Percentiles rank a stretch among this genome's conserved stretches.
Evolutionary conservation across 352 stramenopile species (phyloP).

Genomic region (Globisporangium alternatum): DNA sequence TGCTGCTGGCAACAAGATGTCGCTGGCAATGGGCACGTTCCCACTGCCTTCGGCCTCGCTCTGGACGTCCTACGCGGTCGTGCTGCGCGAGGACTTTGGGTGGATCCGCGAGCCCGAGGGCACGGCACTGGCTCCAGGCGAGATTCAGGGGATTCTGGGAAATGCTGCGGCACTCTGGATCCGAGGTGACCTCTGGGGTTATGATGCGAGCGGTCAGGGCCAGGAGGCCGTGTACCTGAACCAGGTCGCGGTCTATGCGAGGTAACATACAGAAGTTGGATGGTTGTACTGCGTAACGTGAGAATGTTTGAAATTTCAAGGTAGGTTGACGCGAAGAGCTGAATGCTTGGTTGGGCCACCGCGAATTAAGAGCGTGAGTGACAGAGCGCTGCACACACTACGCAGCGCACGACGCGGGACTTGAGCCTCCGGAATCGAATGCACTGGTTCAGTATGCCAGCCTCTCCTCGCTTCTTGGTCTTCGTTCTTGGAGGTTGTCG

Average conservation of each 20-base stretch:
- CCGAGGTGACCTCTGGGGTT: slow-evolving; percentile 65
- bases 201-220: slow-evolving; percentile 33
- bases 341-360: no score
- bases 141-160: slow-evolving; percentile 35
- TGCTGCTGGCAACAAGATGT: slow-evolving; percentile 29
- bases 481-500: no score
- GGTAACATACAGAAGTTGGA: slow-evolving; percentile 20
- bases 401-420: no score
- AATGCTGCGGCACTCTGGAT: slow-evolving; percentile 47
- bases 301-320: no score
- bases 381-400: no score
- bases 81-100: slow-evolving; percentile 74
- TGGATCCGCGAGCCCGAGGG: slow-evolving; percentile 64
- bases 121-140: slow-evolving; percentile 15
- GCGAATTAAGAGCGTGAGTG: no score
- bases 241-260: slow-evolving; percentile 43
- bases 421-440: no score
- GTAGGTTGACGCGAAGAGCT: no score
- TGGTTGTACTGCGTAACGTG: no score
- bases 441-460: no score
- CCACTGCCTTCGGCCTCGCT: slow-evolving; percentile 30
- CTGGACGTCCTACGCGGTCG: slow-evolving; percentile 63
- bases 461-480: no score
- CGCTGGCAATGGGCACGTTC: slow-evolving; percentile 50
- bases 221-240: slow-evolving; percentile 80